Evolutionary conservation across 2,329 filamentous ascomycete species (phyloP).

Genomic region (Dendryphion nanum): DNA sequence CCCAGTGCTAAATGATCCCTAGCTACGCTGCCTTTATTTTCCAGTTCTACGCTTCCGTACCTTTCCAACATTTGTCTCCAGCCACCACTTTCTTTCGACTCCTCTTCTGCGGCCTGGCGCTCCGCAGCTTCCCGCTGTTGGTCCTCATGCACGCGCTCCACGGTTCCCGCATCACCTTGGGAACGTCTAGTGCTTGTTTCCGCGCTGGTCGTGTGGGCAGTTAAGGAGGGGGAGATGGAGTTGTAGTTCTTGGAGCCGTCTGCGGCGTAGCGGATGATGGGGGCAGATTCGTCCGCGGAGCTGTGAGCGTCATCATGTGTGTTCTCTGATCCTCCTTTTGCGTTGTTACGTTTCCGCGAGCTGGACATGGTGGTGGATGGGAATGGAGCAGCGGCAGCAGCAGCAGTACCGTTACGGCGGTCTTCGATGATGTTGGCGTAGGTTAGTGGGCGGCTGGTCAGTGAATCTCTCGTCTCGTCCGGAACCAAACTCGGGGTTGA

Average conservation of each 20-base stretch:
- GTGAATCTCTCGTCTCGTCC: not conserved
- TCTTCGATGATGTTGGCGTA: not conserved
- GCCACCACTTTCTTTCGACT: slow-evolving; percentile 43
- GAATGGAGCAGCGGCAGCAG: not conserved
- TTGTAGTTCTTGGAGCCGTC: slow-evolving; percentile 16
- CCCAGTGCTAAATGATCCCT: slow-evolving; percentile 78
- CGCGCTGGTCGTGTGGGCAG: slow-evolving; percentile 4
- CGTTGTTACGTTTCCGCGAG: not conserved
- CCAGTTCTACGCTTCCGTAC: slow-evolving; percentile 69
- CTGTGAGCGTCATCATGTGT: not conserved
- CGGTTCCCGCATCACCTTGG: not conserved
- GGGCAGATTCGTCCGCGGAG: slow-evolving; percentile 31
- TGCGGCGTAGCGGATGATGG: slow-evolving; percentile 17
- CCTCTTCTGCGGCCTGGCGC: slow-evolving; percentile 18
- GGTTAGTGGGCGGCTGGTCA: not conserved
- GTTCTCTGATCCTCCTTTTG: not conserved
- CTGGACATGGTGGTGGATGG: no score
- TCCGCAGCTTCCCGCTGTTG: slow-evolving; percentile 11
- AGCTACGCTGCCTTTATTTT: slow-evolving; percentile 83
- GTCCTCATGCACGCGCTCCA: not conserved
- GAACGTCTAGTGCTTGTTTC: not conserved
- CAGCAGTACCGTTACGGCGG: not conserved
- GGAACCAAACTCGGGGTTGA: not conserved
- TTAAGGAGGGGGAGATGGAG: slow-evolving; percentile 21
- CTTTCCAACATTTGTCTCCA: slow-evolving; percentile 56